phyloP scores from a whole-genome alignment of 495 filamentous ascomycete species.

The Neurospora sp. region DNA sequence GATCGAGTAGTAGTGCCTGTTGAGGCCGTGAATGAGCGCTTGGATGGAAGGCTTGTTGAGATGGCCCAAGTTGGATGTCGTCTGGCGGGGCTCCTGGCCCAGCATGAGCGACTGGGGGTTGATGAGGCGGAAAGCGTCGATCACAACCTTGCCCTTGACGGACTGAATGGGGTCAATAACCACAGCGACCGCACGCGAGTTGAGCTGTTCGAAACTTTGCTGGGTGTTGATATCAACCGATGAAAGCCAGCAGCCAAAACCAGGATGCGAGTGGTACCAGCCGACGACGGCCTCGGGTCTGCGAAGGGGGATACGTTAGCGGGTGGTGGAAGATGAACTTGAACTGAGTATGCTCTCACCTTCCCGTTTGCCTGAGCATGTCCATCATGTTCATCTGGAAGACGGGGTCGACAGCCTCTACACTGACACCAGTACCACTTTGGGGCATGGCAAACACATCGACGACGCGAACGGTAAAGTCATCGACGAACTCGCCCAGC shows the following conservation, averaged over 20 bases:
- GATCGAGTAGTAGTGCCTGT: constrained; percentile 98
- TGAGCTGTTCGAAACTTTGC: constrained; percentile 97
- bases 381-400: constrained; percentile 99
- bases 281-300: constrained; percentile 95
- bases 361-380: constrained; percentile 92
- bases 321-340: background rate
- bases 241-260: constrained; percentile 98
- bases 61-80: constrained; percentile 93
- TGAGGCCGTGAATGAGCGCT: constrained; percentile 96
- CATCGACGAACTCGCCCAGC: constrained; percentile 97
- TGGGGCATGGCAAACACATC: constrained; percentile 99
- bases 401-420: constrained; percentile 94
- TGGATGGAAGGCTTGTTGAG: constrained; percentile 98
- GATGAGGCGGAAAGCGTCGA: constrained; percentile 97
- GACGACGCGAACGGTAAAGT: constrained; percentile 94
- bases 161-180: constrained; percentile 98
- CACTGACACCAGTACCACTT: constrained; percentile 94
- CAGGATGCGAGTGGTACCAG: constrained; percentile 99
- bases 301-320: constrained; percentile 8
- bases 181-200: constrained; percentile 88
- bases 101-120: constrained; percentile 98
- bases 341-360: constrained; percentile 44
- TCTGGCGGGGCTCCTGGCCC: constrained; percentile 96
- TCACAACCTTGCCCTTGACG: constrained; percentile 98
- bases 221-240: constrained; percentile 99